Percentiles rank a stretch among this genome's conserved stretches.
phyloP scores from a whole-genome alignment of 2,329 filamentous ascomycete species.

The Ceratocystis albifundus region DNA sequence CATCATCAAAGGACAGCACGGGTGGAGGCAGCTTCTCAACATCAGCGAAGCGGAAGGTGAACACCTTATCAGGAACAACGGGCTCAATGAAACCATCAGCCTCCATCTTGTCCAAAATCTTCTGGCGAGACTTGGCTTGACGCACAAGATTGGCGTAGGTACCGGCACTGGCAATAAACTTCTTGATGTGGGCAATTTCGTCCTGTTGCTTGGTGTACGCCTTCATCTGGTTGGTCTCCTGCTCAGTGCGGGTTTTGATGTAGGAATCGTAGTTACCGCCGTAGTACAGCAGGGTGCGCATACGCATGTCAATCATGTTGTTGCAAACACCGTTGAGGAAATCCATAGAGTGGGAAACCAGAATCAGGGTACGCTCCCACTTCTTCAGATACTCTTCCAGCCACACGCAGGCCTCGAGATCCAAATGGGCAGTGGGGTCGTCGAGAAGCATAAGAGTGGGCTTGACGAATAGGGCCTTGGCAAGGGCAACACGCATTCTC shows the following conservation, averaged over 20 bases:
- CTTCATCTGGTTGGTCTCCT: constrained; percentile 98
- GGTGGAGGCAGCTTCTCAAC: constrained; percentile 98
- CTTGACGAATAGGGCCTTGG: constrained; percentile 96
- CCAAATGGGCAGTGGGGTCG: constrained; percentile 97
- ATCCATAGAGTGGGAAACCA: constrained; percentile 96
- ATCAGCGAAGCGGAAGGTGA: constrained; percentile 96
- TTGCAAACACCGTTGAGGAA: constrained; percentile 98
- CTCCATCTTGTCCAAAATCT: constrained; percentile 99
- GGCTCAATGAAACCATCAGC: constrained; percentile 97
- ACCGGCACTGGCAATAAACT: constrained; percentile 99
- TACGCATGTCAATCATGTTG: constrained; percentile 97
- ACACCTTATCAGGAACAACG: constrained; percentile 71
- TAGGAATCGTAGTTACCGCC: constrained; percentile 99
- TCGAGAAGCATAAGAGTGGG: constrained; percentile 90
- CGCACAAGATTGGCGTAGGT: constrained; percentile 98
- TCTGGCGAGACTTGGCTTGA: constrained; percentile 97
- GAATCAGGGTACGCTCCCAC: constrained; percentile 92
- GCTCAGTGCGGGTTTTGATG: constrained; percentile 83
- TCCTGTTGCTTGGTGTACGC: constrained; percentile 98
- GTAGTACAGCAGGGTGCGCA: constrained; percentile 84
- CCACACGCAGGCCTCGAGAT: constrained; percentile 99
- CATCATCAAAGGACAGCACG: constrained; percentile 89
- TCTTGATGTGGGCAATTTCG: constrained; percentile 98
- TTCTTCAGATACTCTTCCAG: constrained; percentile 99
- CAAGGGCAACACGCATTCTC: constrained; percentile 98